Conservation (phyloP, 1,139 yeast genomes). For the Entelexis sorbosivorans region DNA sequence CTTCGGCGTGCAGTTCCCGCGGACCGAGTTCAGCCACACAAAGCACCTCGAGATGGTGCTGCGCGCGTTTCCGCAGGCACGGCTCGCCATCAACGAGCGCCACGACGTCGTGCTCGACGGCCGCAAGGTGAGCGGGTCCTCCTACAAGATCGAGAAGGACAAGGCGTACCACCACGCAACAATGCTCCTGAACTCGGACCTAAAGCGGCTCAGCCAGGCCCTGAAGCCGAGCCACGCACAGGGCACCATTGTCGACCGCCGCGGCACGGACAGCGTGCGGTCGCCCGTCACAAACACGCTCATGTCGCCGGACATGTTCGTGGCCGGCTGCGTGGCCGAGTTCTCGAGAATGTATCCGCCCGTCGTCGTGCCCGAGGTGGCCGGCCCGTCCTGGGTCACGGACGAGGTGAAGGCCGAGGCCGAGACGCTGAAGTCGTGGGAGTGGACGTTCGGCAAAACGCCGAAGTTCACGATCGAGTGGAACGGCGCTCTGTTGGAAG, state of each 20-base stretch:
- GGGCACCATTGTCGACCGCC: slow-evolving; percentile 42
- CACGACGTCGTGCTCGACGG: slow-evolving; percentile 61
- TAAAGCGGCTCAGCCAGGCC: slow-evolving; percentile 47
- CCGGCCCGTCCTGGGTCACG: slow-evolving; percentile 34
- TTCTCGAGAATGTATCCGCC: slow-evolving; percentile 34
- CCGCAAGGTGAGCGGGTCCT: slow-evolving; percentile 75
- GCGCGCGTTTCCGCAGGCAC: slow-evolving; percentile 30
- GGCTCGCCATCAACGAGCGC: slow-evolving; percentile 48
- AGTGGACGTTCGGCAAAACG: slow-evolving; percentile 62
- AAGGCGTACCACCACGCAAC: slow-evolving; percentile 94
- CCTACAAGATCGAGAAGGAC: slow-evolving; percentile 73
- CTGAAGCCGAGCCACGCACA: slow-evolving; percentile 39
- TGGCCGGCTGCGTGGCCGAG: slow-evolving; percentile 37
- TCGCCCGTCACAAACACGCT: slow-evolving; percentile 59
- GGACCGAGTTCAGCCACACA: slow-evolving; percentile 54
- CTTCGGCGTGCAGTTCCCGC: slow-evolving; percentile 67
- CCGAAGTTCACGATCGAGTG: slow-evolving; percentile 43
- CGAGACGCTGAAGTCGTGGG: slow-evolving; percentile 44
- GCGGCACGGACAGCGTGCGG: slow-evolving; percentile 64
- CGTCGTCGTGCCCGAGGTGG: slow-evolving; percentile 11
- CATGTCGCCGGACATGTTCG: slow-evolving; percentile 39
- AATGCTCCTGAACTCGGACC: slow-evolving; percentile 63
- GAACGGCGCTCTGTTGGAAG: slow-evolving; percentile 31
- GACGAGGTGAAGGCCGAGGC: slow-evolving; percentile 38
- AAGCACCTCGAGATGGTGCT: slow-evolving; percentile 48